These are phyloP conservation scores for Mortierella sp. DNA, from an alignment of 371 early-diverging fungal genomes.

Conservation along the genomic window DNA sequence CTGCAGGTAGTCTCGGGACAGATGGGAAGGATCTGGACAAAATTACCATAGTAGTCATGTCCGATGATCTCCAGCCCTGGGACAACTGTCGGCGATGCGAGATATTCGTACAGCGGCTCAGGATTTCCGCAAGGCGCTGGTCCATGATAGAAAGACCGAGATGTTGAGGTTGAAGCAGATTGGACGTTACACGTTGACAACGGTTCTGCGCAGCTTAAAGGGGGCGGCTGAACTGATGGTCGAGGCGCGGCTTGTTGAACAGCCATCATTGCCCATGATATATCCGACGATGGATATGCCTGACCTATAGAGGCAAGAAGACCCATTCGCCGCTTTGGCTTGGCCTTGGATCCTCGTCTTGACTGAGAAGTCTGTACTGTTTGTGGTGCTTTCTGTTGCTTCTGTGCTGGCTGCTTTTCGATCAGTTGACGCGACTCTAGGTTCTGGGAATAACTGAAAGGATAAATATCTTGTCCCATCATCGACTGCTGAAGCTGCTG, in stretches of 20 bases:
- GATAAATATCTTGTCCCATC: conserved; percentile 7
- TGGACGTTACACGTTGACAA: background rate
- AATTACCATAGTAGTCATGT: conserved; percentile 48
- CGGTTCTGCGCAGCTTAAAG: background rate
- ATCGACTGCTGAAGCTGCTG: conserved; percentile 42
- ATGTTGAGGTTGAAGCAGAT: background rate
- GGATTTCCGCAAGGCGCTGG: conserved; percentile 53
- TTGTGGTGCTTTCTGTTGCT: conserved; percentile 7
- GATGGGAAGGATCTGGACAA: conserved; percentile 52
- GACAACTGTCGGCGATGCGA: conserved; percentile 46
- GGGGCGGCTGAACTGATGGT: background rate
- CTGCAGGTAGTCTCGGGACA: conserved; percentile 54
- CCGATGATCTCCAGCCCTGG: conserved; percentile 54
- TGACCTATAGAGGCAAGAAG: conserved; percentile 8
- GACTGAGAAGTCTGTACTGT: conserved; percentile 12
- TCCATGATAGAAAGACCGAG: conserved; percentile 30
- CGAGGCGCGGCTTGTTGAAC: conserved; percentile 11
- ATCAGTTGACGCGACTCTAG: background rate
- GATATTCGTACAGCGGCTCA: conserved; percentile 46
- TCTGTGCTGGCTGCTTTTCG: background rate
- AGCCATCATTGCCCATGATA: conserved; percentile 23
- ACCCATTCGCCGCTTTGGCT: conserved; percentile 21
- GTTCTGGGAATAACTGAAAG: background rate
- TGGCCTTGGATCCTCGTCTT: conserved; percentile 27
- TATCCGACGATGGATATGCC: conserved; percentile 22